Conservation (phyloP, 805 yeast species). For the Metschnikowia hibisci region DNA sequence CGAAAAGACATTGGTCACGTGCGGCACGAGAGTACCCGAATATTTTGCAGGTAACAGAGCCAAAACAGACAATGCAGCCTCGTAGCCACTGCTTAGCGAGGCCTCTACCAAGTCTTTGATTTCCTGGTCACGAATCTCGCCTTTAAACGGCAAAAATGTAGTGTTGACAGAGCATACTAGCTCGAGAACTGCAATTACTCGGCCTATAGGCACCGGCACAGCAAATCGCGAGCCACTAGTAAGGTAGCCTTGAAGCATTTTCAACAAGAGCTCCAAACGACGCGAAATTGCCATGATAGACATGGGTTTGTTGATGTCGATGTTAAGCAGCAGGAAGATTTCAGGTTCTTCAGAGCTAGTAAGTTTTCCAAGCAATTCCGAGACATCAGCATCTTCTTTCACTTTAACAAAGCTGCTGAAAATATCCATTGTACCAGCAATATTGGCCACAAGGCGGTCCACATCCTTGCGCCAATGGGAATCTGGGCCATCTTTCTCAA, state of each 20-base stretch:
- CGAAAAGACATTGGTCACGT: conserved; percentile 47
- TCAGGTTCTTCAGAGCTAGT: conserved; percentile 15
- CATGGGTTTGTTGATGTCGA: conserved; percentile 57
- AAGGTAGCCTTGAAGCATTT: conserved; percentile 36
- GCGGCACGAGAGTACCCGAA: conserved; percentile 42
- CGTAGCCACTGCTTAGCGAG: conserved; percentile 44
- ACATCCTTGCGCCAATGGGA: conserved; percentile 47
- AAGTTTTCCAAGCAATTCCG: conserved; percentile 36
- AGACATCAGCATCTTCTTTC: conserved; percentile 50
- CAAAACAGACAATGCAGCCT: conserved; percentile 43
- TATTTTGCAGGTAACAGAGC: conserved; percentile 31
- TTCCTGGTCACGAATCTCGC: conserved; percentile 54
- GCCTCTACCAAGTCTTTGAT: conserved; percentile 42
- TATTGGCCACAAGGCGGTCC: conserved; percentile 46
- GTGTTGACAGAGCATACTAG: conserved; percentile 52
- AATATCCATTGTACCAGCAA: conserved; percentile 51
- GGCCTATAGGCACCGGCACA: conserved; percentile 62
- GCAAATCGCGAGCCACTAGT: conserved; percentile 52
- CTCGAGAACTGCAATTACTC: conserved; percentile 49
- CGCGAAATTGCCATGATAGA: conserved; percentile 49
- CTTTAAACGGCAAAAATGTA: conserved; percentile 51
- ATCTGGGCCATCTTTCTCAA: conserved; percentile 50
- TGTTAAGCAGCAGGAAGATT: conserved; percentile 44
- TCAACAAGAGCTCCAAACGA: conserved; percentile 46
- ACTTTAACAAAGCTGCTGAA: conserved; percentile 58